These are phyloP conservation scores for Scheffersomyces insectosa DNA, from an alignment of 1,139 yeast species.

Conservation along the genomic window DNA sequence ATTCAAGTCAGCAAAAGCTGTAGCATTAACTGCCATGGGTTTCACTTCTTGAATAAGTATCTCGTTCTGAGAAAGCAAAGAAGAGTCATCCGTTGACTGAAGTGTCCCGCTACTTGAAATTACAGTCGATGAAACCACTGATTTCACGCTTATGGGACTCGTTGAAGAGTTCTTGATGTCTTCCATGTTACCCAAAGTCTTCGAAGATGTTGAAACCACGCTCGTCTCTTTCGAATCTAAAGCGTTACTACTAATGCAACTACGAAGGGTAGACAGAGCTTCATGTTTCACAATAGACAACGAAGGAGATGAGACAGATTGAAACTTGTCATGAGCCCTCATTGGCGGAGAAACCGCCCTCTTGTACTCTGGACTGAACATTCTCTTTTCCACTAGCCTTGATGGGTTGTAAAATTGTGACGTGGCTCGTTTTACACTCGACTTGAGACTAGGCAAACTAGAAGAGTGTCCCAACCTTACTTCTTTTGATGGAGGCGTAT, in stretches of 20 bases:
- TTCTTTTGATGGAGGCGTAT: slow-evolving; percentile 10
- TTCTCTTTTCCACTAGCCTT: slow-evolving; percentile 9
- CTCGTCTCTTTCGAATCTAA: not conserved
- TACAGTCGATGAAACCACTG: slow-evolving; percentile 31
- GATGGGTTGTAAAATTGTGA: slow-evolving; percentile 9
- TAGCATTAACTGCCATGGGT: too few relatives aligned
- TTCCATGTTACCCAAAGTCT: not conserved
- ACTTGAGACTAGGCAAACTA: slow-evolving; percentile 38
- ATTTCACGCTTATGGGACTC: slow-evolving; percentile 30
- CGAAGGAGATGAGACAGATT: slow-evolving; percentile 1
- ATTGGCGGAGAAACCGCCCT: slow-evolving; percentile 10
- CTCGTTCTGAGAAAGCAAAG: slow-evolving; percentile 24
- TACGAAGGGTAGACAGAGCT: not conserved
- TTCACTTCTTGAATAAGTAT: not conserved
- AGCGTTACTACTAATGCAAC: not conserved
- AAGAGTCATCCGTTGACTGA: slow-evolving; percentile 37
- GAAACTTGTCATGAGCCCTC: slow-evolving; percentile 5
- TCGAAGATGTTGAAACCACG: too few relatives aligned
- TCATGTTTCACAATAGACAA: not conserved
- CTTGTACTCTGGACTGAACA: slow-evolving; percentile 7
- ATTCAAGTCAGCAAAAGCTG: too few relatives aligned
- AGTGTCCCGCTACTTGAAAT: slow-evolving; percentile 31
- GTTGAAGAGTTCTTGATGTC: slow-evolving; percentile 13
- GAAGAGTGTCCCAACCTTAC: slow-evolving; percentile 39
- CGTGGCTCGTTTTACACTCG: slow-evolving; percentile 15